Evolutionary conservation across 73 alveolate species (phyloP), one percentile per base, ranked within the genome.

Genomic region (Diophrys appendiculata): DNA sequence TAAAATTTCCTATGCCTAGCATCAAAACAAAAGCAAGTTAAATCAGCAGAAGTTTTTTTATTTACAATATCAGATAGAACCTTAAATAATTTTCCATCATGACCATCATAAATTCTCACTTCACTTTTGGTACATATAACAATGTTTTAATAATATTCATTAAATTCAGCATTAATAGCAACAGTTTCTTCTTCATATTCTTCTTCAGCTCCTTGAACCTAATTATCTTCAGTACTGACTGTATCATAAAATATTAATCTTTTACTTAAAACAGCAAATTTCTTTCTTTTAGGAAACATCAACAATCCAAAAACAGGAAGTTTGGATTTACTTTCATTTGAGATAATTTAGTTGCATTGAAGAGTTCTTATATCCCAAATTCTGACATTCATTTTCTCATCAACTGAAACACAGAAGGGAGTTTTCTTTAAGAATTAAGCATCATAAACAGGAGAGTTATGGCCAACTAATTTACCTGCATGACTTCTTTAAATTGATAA

Each of bases 381-480:
- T 72, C 97, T 89, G 26, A 91, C 90, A 86, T 91, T 91, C 72
- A 89, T 88, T 76, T 86, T 92, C 64, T 92, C 95, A 81, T 94
- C 98, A 0, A 91, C 91, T 0, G 94, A 78, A n/a, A 92, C 93
- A 55, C 94, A 83, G 85, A 89, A 86, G 31, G 94, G 94, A 0
- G 96, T 83, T 31, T 87, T 83, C 65, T 90, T 75, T 26, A 89
- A 65, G 84, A 94, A 94, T 78, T 91, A 87, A 56, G 95, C 91
- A 73, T 88, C 82, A 0, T 91, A 90, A 25, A 94, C 97, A 34
- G 98, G 95, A 0, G 96, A 88, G 26, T 80, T 74, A 71, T 94
- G 98, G 28, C 98, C 98, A 52, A 87, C 96, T 25, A 94, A 74
- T 80, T 88, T 91, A 28, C 97, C 98, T 43, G 86, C 82, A 87